Base-by-base conservation (phyloP, 352 stramenopile genomes). In the Globisporangium iwayamae region DNA sequence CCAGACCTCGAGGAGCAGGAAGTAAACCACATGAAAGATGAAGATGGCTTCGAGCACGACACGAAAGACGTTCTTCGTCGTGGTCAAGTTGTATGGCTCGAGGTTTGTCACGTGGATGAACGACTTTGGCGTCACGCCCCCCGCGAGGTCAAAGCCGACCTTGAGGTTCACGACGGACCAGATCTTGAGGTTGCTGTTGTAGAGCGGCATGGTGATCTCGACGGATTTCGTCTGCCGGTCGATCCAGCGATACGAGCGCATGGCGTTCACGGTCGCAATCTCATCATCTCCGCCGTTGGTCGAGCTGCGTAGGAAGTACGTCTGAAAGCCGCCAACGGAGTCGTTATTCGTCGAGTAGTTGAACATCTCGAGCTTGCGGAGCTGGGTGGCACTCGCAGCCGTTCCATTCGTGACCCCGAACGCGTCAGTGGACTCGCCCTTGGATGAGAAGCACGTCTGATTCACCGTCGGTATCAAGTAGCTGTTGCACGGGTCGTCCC, bases 71-170 rank as follows among this genome's bases (percentile, higher is more conserved):
- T 90, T 90, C 28, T 69, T 79, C 28, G 57, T 64, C 20, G 75
- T 62, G 13, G 67, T 75, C 47, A 85, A 78, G 68, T 90, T 80
- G 71, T 90, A 90, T 20, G 81, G 81, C 60, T 90, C 79, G 46
- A 90, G 72, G 25, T 87, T 87, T 0, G 82, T 68, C 0, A 90
- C 76, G 22, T 87, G 72, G 11, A 90, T 72, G 22, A 71, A 69
- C 2, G 71, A 76, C 28, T 56, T 45, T 1, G 81, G 78, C 9
- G 56, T 77, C 2, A 90, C 76, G 0, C 78, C 81, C 16, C 81
- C 81, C 0, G 81, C 81, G 20, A 89, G 67, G 34, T 90, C 79
- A 43, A 90, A 90, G 22, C 71, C 63, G 28, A 90, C 61, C 2
- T 71, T 77, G 34, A 90, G 66, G 14, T 88, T 61, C 6, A 90